Evolutionary conservation across 2,329 filamentous ascomycete species (phyloP).

Genomic region (Knufia fluminis): DNA sequence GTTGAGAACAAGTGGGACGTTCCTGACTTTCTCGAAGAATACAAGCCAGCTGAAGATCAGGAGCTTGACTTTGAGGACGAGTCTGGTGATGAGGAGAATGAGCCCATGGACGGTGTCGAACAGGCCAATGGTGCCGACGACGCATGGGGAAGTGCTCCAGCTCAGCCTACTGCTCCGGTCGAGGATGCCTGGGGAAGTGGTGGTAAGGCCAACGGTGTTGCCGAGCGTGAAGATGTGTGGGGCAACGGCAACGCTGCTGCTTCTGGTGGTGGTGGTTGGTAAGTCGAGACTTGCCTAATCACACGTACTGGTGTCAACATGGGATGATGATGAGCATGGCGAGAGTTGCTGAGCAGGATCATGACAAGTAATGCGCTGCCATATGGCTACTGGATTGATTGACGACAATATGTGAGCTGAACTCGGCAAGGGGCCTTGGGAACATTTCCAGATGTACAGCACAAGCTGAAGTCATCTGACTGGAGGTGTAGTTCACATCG

Average conservation of each 20-base stretch:
- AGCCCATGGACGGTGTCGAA: neutral
- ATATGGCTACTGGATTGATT: too few species aligned
- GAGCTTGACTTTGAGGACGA: conserved; percentile 46
- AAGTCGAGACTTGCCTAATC: neutral
- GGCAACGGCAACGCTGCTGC: neutral
- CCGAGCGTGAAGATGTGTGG: neutral
- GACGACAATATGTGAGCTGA: too few species aligned
- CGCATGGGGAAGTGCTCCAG: neutral
- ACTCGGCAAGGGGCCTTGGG: neutral
- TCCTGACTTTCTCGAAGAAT: conserved; percentile 68
- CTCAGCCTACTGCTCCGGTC: neutral
- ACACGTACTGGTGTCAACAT: neutral
- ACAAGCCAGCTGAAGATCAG: conserved; percentile 36
- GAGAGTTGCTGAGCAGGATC: too few species aligned
- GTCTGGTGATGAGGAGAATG: conserved; percentile 11
- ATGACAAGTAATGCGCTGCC: too few species aligned
- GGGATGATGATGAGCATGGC: neutral
- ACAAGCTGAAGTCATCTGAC: too few species aligned
- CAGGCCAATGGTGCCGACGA: neutral
- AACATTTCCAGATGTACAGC: neutral
- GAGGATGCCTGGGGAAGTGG: conserved; percentile 8
- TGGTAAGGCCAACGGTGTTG: neutral
- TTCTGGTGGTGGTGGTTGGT: neutral
- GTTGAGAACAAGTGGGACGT: conserved; percentile 69
- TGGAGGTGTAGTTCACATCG: too few species aligned